phyloP scores from a whole-genome alignment of 2,329 filamentous ascomycete genomes.

The Ceratocystis smalleyi region DNA sequence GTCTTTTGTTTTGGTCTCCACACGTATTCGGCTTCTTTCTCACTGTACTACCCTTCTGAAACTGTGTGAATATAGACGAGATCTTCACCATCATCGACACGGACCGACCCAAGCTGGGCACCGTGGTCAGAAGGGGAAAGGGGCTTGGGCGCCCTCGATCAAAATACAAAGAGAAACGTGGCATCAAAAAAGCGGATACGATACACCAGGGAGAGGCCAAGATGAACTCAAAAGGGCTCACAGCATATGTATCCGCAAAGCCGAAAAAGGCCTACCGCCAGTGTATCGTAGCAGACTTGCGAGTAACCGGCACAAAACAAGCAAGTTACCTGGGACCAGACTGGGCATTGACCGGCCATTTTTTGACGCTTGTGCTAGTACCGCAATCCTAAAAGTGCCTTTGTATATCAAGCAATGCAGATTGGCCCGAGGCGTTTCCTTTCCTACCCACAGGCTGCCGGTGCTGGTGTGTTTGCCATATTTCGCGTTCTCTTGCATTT shows the following conservation, averaged over 20 bases:
- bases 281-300: conserved; percentile 3
- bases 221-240: neutral
- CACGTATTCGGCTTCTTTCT: neutral
- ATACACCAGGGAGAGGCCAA: neutral
- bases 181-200: neutral
- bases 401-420: neutral
- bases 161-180: neutral
- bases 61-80: neutral
- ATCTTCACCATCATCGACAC: neutral
- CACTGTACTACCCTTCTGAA: conserved; percentile 2
- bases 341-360: neutral
- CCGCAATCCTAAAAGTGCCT: neutral
- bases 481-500: neutral
- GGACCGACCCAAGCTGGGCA: neutral
- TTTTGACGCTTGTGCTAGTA: neutral
- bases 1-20: neutral
- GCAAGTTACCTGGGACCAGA: neutral
- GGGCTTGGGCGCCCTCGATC: neutral
- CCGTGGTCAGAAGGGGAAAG: neutral
- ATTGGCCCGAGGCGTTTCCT: neutral
- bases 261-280: neutral
- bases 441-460: neutral
- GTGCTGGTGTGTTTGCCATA: neutral
- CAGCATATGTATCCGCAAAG: neutral
- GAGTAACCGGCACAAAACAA: neutral